Base-by-base conservation (phyloP, 2,329 filamentous ascomycete species). In the Claviceps maximensis region DNA sequence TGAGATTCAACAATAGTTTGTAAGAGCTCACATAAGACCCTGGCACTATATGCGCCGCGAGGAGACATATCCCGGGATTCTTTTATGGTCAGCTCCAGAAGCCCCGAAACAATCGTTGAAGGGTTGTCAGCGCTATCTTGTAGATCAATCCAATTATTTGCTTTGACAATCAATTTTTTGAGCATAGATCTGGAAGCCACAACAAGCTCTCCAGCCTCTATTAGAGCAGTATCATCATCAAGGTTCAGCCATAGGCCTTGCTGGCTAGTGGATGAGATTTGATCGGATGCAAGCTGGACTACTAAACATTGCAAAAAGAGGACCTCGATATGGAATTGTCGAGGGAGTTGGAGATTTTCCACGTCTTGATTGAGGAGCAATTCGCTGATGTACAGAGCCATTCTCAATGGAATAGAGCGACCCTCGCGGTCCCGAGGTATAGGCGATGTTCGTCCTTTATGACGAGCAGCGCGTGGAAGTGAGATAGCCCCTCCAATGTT, bases 361-460 rank as follows among this genome's bases (percentile, higher is more conserved):
- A 75, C 58, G 0, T 69, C 67, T 3, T 67, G 64, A 0, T 66
- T 61, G 0, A 89, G 63, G 1, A 89, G 63, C 0, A 93, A 64
- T 49, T 75, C 76, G 6, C 75, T 72, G 0, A 81, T 77, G 64
- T 89, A 95, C 49, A 84, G 74, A 1, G 84, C 81, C 71, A 94
- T 86, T 53, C 91, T 78, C 15, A 87, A 79, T 1, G 88, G 81
- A 52, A 86, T 73, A 2, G 88, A 88, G 33, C 83, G 79, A 0
- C 86, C 86, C 57, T 79, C 78, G 4, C 76, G 71, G 63, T 95
- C 89, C 45, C 84, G 74, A 33, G 70, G 63, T 17, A 77, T 57
- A 23, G 21, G 49, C 17, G 19, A 8, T n/a, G 29, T 12, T 19
- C 17, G 12, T 17, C 21, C 19, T 10, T 41, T 10, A 21, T 29